Percentiles rank a stretch among this genome's conserved stretches.
Evolutionary conservation across 495 filamentous ascomycete genomes (phyloP).

Genomic region (Cercophora sp.): DNA sequence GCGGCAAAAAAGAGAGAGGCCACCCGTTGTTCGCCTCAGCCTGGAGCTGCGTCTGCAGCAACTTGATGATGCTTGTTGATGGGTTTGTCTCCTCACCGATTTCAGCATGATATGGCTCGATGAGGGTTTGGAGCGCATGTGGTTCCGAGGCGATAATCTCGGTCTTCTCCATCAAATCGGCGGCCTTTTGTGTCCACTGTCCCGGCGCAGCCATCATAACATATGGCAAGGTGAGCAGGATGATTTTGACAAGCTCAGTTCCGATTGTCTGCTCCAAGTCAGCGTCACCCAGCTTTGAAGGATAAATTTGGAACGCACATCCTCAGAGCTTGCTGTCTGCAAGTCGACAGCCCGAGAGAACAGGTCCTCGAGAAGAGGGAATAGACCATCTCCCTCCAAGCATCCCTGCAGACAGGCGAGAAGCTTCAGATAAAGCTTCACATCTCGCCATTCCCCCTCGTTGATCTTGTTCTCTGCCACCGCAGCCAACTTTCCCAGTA

Average conservation of each 20-base stretch:
- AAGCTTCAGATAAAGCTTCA: constrained; percentile 87
- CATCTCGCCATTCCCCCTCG: constrained; percentile 77
- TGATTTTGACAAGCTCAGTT: constrained; percentile 91
- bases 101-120: constrained; percentile 74
- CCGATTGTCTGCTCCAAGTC: constrained; percentile 71
- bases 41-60: constrained; percentile 84
- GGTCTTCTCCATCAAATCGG: constrained; percentile 81
- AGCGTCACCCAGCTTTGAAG: too few species aligned
- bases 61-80: constrained; percentile 63
- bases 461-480: constrained; percentile 59
- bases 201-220: constrained; percentile 68
- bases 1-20: constrained; percentile 76
- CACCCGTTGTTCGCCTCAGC: constrained; percentile 64
- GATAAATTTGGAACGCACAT: constrained; percentile 54
- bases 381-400: constrained; percentile 81
- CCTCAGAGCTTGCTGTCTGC: constrained; percentile 85
- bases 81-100: constrained; percentile 31
- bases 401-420: constrained; percentile 75
- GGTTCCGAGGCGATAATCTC: constrained; percentile 84
- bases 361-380: constrained; percentile 76
- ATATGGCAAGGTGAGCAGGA: constrained; percentile 89
- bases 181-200: constrained; percentile 63
- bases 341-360: constrained; percentile 80
- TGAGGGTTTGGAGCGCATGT: constrained; percentile 73
- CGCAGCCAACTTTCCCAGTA: constrained; percentile 57